Percentiles rank a stretch among this genome's conserved stretches.
phyloP scores from a whole-genome alignment of 1,284 basidiomycete genomes.

The Leccinum holopus region DNA sequence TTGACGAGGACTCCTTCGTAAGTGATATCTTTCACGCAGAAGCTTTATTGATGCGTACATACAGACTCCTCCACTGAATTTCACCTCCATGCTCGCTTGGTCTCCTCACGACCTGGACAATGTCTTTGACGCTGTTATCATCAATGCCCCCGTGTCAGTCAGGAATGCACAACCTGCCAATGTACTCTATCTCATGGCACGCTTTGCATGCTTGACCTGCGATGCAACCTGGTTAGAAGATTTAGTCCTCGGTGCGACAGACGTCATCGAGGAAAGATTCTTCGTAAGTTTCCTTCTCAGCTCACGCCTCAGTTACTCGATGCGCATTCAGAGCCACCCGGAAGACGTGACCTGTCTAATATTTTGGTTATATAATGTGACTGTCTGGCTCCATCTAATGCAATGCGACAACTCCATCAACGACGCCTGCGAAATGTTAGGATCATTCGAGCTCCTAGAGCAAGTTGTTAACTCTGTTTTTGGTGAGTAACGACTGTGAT shows the following conservation, averaged over 20 bases:
- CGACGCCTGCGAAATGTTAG: constrained; percentile 75
- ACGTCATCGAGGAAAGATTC: constrained; percentile 88
- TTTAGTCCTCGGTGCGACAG: constrained; percentile 85
- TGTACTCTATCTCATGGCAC: constrained; percentile 78
- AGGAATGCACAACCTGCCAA: constrained; percentile 80
- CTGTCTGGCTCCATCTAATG: constrained; percentile 87
- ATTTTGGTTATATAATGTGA: constrained; percentile 95
- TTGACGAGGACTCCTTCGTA: constrained; percentile 54
- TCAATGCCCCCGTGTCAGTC: constrained; percentile 63
- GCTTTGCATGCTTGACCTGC: constrained; percentile 83
- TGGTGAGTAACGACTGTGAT: constrained; percentile 48
- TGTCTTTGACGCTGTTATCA: constrained; percentile 81
- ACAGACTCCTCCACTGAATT: constrained; percentile 71
- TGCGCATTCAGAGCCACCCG: constrained; percentile 58
- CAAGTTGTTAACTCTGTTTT: constrained; percentile 95
- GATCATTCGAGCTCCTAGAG: constrained; percentile 76
- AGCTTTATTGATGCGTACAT: constrained; percentile 10
- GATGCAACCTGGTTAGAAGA: constrained; percentile 92
- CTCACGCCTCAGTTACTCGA: constrained; percentile 10
- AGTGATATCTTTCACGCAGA: constrained; percentile 32
- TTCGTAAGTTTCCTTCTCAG: constrained; percentile 61
- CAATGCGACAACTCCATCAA: constrained; percentile 78
- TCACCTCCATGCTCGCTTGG: constrained; percentile 88
- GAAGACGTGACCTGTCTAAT: constrained; percentile 86
- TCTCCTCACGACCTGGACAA: constrained; percentile 73